Conservation (phyloP, 2,329 filamentous ascomycete species). For the Chaetomium olivaceum region DNA sequence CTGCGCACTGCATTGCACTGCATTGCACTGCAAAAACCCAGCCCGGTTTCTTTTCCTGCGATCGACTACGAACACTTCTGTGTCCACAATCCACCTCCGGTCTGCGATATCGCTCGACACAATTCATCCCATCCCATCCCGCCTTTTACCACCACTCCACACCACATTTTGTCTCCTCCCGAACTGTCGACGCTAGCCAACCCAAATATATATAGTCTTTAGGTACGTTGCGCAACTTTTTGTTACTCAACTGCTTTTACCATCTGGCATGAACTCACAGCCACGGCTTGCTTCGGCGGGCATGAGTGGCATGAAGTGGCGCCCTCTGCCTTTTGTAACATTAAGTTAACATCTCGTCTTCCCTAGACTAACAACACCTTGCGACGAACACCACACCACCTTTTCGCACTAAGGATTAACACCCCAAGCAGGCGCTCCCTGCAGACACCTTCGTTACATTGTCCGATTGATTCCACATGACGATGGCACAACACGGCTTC, state of each 20-base stretch:
- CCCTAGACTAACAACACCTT: neutral
- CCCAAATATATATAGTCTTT: conserved; percentile 4
- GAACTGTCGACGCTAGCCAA: conserved; percentile 13
- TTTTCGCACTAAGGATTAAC: neutral
- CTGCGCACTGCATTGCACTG: neutral
- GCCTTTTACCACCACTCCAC: conserved; percentile 8
- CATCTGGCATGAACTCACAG: conserved; percentile 3
- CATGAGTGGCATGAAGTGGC: neutral
- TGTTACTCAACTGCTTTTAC: neutral
- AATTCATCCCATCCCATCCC: neutral
- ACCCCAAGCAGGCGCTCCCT: neutral
- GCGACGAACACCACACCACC: neutral
- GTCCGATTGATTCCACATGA: neutral
- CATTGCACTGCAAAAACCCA: neutral
- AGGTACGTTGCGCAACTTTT: conserved; percentile 21
- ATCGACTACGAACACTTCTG: neutral
- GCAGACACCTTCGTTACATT: neutral
- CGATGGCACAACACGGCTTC: conserved; percentile 40
- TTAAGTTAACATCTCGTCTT: neutral
- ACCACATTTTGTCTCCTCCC: conserved; percentile 10
- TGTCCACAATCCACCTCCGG: neutral
- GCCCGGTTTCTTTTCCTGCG: neutral
- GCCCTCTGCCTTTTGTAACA: neutral
- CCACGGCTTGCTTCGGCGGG: conserved; percentile 5
- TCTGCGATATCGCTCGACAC: conserved; percentile 18